Evolutionary conservation across 805 yeast genomes (phyloP).

Genomic region (Lachancea meyersii): DNA sequence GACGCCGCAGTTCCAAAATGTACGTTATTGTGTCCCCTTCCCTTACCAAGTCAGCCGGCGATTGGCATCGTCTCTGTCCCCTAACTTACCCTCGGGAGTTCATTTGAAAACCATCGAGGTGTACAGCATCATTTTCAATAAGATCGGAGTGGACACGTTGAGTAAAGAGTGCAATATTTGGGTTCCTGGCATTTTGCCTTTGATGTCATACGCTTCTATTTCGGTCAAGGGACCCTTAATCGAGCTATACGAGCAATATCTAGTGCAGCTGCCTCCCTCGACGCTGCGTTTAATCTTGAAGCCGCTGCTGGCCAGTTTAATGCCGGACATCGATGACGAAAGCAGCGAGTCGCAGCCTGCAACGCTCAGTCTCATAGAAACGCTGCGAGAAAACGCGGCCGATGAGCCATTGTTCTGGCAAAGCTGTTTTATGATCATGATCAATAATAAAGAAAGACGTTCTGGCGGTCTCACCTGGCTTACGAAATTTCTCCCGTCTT

Average conservation of each 20-base stretch:
- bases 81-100: conserved; percentile 88
- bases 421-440: conserved; percentile 63
- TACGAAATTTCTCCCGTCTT: conserved; percentile 53
- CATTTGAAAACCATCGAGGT: conserved; percentile 82
- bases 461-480: conserved; percentile 79
- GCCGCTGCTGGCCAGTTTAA: conserved; percentile 65
- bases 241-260: conserved; percentile 48
- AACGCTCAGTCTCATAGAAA: conserved; percentile 53
- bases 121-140: conserved; percentile 62
- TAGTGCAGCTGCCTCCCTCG: conserved; percentile 46
- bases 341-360: conserved; percentile 73
- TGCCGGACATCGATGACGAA: conserved; percentile 91
- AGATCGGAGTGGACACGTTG: conserved; percentile 50
- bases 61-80: conserved; percentile 72
- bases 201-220: conserved; percentile 82
- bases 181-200: conserved; percentile 90
- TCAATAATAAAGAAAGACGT: conserved; percentile 72
- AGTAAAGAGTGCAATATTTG: conserved; percentile 59
- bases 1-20: conserved; percentile 34
- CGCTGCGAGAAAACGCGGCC: conserved; percentile 47
- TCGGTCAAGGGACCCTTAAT: conserved; percentile 77
- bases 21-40: conserved; percentile 57
- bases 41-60: conserved; percentile 61
- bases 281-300: conserved; percentile 51
- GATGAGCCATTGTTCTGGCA: conserved; percentile 86